Evolutionary conservation across 139 green algal genomes (phyloP).

Genomic region (Tetradesmus lagerheimii): DNA sequence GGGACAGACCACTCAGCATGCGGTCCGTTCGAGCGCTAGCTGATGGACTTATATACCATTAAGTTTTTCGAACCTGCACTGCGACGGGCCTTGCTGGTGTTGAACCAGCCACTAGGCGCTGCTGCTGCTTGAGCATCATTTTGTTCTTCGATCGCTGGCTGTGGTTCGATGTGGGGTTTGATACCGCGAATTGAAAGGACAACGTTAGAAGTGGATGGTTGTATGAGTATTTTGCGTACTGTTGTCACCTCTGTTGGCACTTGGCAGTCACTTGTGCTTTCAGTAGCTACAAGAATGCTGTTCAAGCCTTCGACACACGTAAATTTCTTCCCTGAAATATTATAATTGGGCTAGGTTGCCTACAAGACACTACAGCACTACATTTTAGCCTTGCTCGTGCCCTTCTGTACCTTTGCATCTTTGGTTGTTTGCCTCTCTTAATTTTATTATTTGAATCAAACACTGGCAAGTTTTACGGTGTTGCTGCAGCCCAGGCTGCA

Average conservation of each 20-base stretch:
- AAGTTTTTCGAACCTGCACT: not conserved
- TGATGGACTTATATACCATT: not conserved
- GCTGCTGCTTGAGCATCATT: constrained; percentile 5
- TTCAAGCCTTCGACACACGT: not conserved
- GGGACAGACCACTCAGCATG: not conserved
- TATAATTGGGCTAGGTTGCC: not conserved
- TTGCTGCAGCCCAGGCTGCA: not conserved
- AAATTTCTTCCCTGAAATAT: not conserved
- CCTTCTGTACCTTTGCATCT: not conserved
- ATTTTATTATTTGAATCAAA: not conserved
- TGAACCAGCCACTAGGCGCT: not conserved
- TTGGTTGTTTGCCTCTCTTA: not conserved
- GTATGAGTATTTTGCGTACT: not conserved
- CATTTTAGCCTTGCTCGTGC: not conserved
- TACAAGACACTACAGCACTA: not conserved
- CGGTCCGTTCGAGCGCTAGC: not conserved
- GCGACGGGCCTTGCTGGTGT: not conserved
- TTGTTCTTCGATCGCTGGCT: not conserved
- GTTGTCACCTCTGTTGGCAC: not conserved
- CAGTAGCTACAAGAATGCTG: not conserved
- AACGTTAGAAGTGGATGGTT: not conserved
- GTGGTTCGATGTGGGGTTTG: not conserved
- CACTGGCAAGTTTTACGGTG: not conserved
- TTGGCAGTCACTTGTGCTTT: not conserved
- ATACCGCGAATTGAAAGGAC: not conserved